A percentile compares a stretch with the other conserved stretches of the same genome.
phyloP scores from a whole-genome alignment of 139 green algal species.

The Ulvella scutata region DNA sequence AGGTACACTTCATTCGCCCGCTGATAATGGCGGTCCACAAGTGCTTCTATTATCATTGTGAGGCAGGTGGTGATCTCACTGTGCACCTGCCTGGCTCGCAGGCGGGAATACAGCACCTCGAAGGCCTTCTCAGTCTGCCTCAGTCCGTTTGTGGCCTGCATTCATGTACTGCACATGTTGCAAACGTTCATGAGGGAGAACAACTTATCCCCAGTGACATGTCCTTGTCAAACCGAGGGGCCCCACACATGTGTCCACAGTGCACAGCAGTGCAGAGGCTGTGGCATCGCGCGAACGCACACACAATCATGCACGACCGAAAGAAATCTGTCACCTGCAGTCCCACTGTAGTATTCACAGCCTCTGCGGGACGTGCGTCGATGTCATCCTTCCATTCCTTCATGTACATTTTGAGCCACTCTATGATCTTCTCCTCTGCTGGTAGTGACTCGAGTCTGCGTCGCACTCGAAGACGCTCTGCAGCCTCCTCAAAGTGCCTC shows the following conservation, averaged over 20 bases:
- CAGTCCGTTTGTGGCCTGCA: background rate
- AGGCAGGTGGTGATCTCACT: constrained; percentile 30
- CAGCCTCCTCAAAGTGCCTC: constrained; percentile 32
- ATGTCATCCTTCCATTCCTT: constrained; percentile 85
- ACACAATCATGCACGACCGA: no score
- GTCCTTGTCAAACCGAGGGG: no score
- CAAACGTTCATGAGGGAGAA: background rate
- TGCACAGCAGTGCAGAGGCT: no score
- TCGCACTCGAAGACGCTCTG: constrained; percentile 24
- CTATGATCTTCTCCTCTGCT: constrained; percentile 52
- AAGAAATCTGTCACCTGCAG: constrained; percentile 1
- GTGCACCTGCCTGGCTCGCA: background rate
- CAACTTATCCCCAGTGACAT: constrained; percentile 1
- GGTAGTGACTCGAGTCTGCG: constrained; percentile 41
- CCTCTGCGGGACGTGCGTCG: constrained; percentile 40
- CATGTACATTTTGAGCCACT: constrained; percentile 28
- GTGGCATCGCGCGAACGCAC: no score
- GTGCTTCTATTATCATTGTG: constrained; percentile 37
- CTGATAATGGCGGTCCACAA: constrained; percentile 84
- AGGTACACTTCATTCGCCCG: constrained; percentile 92
- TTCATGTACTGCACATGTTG: background rate
- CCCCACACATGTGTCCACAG: no score
- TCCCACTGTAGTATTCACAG: background rate
- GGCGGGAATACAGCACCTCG: background rate
- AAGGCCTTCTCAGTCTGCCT: background rate